Base-by-base conservation (phyloP, 139 green algal genomes). In the Tetraselmis striata region DNA sequence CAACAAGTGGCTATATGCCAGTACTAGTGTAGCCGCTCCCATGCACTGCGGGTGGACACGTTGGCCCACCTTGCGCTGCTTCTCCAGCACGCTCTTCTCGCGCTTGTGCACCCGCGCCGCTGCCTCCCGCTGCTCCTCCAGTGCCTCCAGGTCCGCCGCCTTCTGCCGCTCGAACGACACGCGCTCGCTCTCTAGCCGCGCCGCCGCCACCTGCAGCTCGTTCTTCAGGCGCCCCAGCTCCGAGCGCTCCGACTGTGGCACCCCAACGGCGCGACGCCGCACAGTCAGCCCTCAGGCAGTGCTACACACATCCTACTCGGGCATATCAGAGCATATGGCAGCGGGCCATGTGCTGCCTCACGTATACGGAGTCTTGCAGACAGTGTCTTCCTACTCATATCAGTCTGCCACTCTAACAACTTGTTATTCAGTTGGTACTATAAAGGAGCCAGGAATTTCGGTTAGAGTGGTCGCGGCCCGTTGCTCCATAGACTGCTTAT, bases 11-110 rank as follows among this genome's bases (percentile, higher is more conserved):
- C 75, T 78, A 25, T 32, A 45, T 2, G 30, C 29, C 27, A 11
- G 29, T n/a, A 76, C 23, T 67, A 26, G 28, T 31, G 27, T 23
- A 32, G 28, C 23, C 23, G 2, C 30, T 32, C 27, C 29, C 31
- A 31, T 76, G 45, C 32, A 79, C 75, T 86, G 31, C 85, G 78
- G 80, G 81, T 86, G n/a, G n/a, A n/a, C n/a, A n/a, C n/a, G n/a
- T n/a, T n/a, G n/a, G 18, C 45, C 18, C 18, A 67, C 45, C 45
- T 79, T 79, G 2, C 30, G 76, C 87, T 93, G 92, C 89, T 96
- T 93, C 83, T 96, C 92, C 59, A 98, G 88, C 59, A 94, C 89
- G 0, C 89, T 83, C 23, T 88, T 80, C 67, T 97, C 93, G 0
- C 90, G 85, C 76, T 88, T 82, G 59, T 96, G 88, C 29, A 83